Percentiles rank a stretch among this genome's conserved stretches.
phyloP scores from a whole-genome alignment of 257 asterid genomes.

The Echium plantagineum region DNA sequence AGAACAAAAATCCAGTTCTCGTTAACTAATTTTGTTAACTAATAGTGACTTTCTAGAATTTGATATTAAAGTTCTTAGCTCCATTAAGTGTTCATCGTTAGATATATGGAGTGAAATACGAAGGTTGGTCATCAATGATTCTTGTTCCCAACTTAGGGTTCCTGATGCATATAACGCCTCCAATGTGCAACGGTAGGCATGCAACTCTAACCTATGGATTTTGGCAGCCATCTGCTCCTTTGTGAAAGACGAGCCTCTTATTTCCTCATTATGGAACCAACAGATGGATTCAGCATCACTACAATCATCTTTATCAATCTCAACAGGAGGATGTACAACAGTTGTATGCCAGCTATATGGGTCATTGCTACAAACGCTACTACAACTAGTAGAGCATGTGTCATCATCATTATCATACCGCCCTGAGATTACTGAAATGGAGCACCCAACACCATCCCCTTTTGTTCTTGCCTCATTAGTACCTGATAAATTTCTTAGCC shows the following conservation, averaged over 20 bases:
- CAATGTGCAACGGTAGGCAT: slow-evolving; percentile 39
- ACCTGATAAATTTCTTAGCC: slow-evolving; percentile 9
- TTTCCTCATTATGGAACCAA: slow-evolving; percentile 12
- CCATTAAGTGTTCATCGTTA: slow-evolving; percentile 39
- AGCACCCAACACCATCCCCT: slow-evolving; percentile 3
- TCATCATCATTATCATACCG: slow-evolving; percentile 13
- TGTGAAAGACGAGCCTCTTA: slow-evolving; percentile 5
- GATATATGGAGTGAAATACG: slow-evolving; percentile 43
- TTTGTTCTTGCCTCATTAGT: slow-evolving; percentile 11
- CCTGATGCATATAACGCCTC: slow-evolving; percentile 45
- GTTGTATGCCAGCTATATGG: slow-evolving; percentile 12
- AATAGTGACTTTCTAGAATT: slow-evolving; percentile 13
- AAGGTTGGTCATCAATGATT: slow-evolving; percentile 35
- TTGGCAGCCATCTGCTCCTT: slow-evolving; percentile 19
- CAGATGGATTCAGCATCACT: slow-evolving; percentile 39
- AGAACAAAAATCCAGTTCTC: slow-evolving; percentile 1
- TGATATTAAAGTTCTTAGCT: slow-evolving; percentile 35
- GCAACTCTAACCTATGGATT: slow-evolving; percentile 39
- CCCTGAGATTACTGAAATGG: slow-evolving; percentile 8
- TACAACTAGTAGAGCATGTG: slow-evolving; percentile 33
- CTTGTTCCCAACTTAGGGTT: slow-evolving; percentile 48
- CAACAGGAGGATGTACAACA: slow-evolving; percentile 7
- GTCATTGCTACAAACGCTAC: slow-evolving; percentile 14
- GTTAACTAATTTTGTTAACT: slow-evolving; percentile 9
- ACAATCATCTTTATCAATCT: slow-evolving; percentile 12